Evolutionary conservation across 1,284 basidiomycete species (phyloP).

Genomic region (Rugosomyces carneus): DNA sequence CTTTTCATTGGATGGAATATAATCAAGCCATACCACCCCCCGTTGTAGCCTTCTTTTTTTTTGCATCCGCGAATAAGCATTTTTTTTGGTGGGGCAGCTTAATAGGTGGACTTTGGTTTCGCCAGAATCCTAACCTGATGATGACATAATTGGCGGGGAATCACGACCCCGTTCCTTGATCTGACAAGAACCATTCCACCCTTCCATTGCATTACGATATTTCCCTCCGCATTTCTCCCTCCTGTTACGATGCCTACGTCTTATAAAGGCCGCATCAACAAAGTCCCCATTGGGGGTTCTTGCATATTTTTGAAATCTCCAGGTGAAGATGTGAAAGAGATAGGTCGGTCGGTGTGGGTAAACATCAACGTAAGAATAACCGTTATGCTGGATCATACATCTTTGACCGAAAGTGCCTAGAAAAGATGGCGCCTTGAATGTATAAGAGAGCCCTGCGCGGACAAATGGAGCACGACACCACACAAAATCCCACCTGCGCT

Average conservation of each 20-base stretch:
- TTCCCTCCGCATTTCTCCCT: neutral
- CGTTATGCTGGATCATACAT: neutral
- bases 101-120: neutral
- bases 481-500: neutral
- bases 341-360: neutral
- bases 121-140: neutral
- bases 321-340: neutral
- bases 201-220: neutral
- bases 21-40: neutral
- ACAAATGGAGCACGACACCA: neutral
- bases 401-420: neutral
- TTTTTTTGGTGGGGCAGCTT: neutral
- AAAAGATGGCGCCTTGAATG: neutral
- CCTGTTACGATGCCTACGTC: slow-evolving; percentile 9
- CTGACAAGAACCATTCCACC: neutral
- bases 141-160: neutral
- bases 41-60: neutral
- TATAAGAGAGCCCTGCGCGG: slow-evolving; percentile 4
- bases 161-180: neutral
- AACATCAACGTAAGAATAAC: neutral
- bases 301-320: neutral
- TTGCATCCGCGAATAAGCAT: neutral
- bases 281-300: neutral
- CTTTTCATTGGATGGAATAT: neutral
- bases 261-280: neutral